Base-by-base conservation (phyloP, 345 rosid genomes). In the Brassica cretica region DNA sequence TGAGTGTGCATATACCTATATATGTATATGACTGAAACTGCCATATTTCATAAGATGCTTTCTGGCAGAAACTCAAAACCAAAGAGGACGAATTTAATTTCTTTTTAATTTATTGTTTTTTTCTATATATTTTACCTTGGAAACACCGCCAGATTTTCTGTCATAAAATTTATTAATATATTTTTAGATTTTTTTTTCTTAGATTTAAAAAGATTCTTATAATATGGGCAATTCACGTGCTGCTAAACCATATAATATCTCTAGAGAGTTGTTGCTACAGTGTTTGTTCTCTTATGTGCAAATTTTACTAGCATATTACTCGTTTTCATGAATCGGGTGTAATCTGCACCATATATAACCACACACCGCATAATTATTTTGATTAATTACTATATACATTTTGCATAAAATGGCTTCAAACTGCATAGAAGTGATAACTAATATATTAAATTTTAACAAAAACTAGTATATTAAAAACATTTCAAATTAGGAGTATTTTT, bases 171-270 rank as follows among this genome's bases (percentile, higher is more conserved):
- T 49, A 68, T 49, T 62, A 27, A 35, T 35, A 44, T 65, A 18
- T 66, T 35, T 41, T 76, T 56, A 25, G 6, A 21, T 18, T 64
- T 68, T 76, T 76, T 53, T 51, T 12, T 65, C 67, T 56, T 62
- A 62, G 65, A 68, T 73, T 68, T 39, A 46, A 68, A 74, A 62
- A 25, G 70, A 53, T 53, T 53, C 69, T 63, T 74, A 73, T 61
- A 66, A 55, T 74, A 74, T 69, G 78, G 75, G 82, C 6, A 79
- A 80, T 87, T 90, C 92, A 90, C 94, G 88, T 90, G 92, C 84
- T 83, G 85, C 81, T 82, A 76, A 74, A 83, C 77, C 80, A 84
- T 78, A 77, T 74, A 77, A 69, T 79, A 74, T 79, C 62, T 79
- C 62, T 74, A 79, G 78, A 30, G 82, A 73, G 67, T 85, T 77